Evolutionary conservation across 2,329 filamentous ascomycete species (phyloP).

Genomic region (Aspergillus melleus): DNA sequence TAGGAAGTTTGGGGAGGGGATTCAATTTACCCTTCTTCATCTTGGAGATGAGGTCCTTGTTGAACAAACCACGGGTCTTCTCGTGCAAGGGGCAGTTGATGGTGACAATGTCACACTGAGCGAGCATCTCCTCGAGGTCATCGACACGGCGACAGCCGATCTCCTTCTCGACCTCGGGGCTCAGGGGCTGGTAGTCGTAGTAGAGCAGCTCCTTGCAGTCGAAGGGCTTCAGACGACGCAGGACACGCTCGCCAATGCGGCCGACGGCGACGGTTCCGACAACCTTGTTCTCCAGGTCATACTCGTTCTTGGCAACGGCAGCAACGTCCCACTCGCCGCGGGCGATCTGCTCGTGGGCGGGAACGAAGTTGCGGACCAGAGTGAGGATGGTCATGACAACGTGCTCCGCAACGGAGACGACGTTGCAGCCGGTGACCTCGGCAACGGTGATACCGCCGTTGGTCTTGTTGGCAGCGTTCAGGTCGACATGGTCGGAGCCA

Average conservation of each 20-base stretch:
- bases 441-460: constrained; percentile 97
- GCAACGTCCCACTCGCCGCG: constrained; percentile 93
- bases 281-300: constrained; percentile 94
- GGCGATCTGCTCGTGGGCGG: constrained; percentile 91
- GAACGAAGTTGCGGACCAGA: constrained; percentile 97
- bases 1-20: not conserved
- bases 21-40: constrained; percentile 82
- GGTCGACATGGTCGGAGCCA: constrained; percentile 96
- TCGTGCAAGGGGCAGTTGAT: constrained; percentile 99
- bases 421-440: constrained; percentile 97
- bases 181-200: constrained; percentile 98
- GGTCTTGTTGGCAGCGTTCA: constrained; percentile 95
- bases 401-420: constrained; percentile 98
- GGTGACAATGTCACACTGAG: constrained; percentile 94
- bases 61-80: constrained; percentile 94
- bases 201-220: constrained; percentile 99
- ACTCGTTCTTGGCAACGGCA: constrained; percentile 96
- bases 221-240: constrained; percentile 92
- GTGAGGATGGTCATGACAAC: constrained; percentile 98
- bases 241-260: constrained; percentile 96
- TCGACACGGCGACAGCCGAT: constrained; percentile 92
- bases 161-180: constrained; percentile 83
- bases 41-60: constrained; percentile 97
- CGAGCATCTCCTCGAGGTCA: constrained; percentile 86
- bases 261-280: constrained; percentile 97